A percentile compares a stretch with the other conserved stretches of the same genome.
Evolutionary conservation across 106 monocot genomes (phyloP).

Genomic region (Agapanthus africanus): DNA sequence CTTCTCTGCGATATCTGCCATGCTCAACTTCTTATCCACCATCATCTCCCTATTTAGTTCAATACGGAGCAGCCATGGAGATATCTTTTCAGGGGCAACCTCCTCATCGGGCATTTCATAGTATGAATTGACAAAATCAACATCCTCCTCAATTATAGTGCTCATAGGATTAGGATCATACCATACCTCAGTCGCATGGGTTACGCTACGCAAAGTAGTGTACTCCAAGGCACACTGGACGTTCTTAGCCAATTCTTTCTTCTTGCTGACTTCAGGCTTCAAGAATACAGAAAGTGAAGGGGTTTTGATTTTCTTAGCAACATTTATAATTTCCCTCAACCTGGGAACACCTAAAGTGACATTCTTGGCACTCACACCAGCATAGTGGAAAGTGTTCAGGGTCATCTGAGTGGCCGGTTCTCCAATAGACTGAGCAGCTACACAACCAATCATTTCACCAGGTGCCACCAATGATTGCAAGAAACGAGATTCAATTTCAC

Average conservation of each 20-base stretch:
- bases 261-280: constrained; percentile 64
- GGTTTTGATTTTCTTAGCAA: constrained; percentile 98
- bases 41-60: constrained; percentile 86
- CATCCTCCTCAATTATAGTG: constrained; percentile 92
- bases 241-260: constrained; percentile 88
- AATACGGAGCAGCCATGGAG: constrained; percentile 77
- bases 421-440: constrained; percentile 99
- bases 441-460: constrained; percentile 99
- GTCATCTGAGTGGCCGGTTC: constrained; percentile 99
- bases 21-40: constrained; percentile 95
- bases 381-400: constrained; percentile 97
- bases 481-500: constrained; percentile 97
- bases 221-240: constrained; percentile 96
- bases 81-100: constrained; percentile 87
- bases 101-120: constrained; percentile 99
- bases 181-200: constrained; percentile 95
- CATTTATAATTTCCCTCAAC: constrained; percentile 96
- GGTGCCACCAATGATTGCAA: constrained; percentile 92
- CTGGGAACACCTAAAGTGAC: constrained; percentile 95
- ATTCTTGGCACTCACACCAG: constrained; percentile 99
- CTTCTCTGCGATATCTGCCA: constrained; percentile 96
- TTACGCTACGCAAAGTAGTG: constrained; percentile 91
- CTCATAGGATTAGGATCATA: constrained; percentile 93
- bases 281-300: constrained; percentile 95
- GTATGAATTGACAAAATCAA: constrained; percentile 88